Percentiles rank a stretch among this genome's conserved stretches.
Evolutionary conservation across 345 rosid genomes (phyloP).

Genomic region (Populus nigra): DNA sequence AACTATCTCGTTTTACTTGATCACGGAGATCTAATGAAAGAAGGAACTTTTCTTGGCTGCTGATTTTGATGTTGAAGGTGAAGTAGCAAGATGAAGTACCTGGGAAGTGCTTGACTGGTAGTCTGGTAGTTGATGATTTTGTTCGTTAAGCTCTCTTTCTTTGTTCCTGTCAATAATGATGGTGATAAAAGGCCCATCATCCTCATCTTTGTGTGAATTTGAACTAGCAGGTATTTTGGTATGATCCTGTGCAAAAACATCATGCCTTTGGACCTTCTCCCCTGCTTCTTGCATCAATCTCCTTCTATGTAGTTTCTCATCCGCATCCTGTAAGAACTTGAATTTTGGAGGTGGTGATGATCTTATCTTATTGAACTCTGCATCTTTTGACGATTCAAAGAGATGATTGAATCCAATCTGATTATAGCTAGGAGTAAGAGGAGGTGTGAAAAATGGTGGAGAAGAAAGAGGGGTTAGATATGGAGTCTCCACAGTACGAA

Average conservation of each 20-base stretch:
- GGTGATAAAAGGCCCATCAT: constrained; percentile 53
- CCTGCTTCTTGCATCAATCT: constrained; percentile 40
- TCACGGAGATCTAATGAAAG: constrained; percentile 20
- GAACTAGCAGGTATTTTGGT: constrained; percentile 19
- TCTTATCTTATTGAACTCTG: constrained; percentile 67
- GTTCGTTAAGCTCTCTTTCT: constrained; percentile 31
- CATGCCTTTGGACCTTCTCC: constrained; percentile 8
- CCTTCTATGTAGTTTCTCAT: constrained; percentile 67
- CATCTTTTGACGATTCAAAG: constrained; percentile 63
- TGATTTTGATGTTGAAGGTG: constrained; percentile 39
- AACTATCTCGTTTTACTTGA: not conserved
- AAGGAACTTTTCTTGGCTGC: constrained; percentile 19
- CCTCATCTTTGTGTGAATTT: constrained; percentile 38
- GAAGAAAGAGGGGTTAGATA: constrained; percentile 87
- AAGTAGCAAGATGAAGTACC: constrained; percentile 38
- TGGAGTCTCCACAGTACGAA: constrained; percentile 73
- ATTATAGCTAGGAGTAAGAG: constrained; percentile 60
- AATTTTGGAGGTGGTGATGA: constrained; percentile 86
- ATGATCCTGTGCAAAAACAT: constrained; percentile 20
- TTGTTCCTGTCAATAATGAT: constrained; percentile 46
- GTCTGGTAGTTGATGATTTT: constrained; percentile 18
- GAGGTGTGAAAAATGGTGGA: constrained; percentile 85
- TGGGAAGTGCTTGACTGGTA: constrained; percentile 37
- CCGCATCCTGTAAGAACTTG: constrained; percentile 92
- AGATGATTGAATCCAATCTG: constrained; percentile 48